These are phyloP conservation scores for Yarrowia sp. DNA, from an alignment of 805 yeast genomes.

Conservation along the genomic window DNA sequence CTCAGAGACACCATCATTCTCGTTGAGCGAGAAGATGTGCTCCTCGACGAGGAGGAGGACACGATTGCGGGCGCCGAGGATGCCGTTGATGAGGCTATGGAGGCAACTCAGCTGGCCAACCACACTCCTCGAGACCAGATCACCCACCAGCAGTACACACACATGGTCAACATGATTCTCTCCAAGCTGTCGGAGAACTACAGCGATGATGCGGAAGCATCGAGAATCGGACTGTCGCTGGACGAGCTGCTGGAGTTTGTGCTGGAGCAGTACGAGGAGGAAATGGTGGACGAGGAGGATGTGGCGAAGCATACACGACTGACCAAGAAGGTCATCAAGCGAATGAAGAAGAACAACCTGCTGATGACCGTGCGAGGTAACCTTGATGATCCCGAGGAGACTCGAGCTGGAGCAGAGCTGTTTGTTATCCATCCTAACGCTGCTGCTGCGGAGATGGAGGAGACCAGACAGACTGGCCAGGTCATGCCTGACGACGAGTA, in stretches of 20 bases:
- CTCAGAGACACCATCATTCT: conserved; percentile 87
- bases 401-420: conserved; percentile 25
- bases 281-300: conserved; percentile 64
- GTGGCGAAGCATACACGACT: conserved; percentile 67
- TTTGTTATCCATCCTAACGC: conserved; percentile 41
- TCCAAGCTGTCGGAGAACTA: conserved; percentile 57
- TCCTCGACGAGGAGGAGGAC: conserved; percentile 65
- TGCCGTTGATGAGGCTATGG: conserved; percentile 31
- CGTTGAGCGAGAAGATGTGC: conserved; percentile 91
- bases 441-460: conserved; percentile 24
- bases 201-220: conserved; percentile 52
- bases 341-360: conserved; percentile 80
- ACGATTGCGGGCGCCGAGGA: conserved; percentile 36
- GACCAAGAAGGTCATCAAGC: conserved; percentile 74
- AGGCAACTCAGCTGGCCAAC: neutral
- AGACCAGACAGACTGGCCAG: conserved; percentile 1
- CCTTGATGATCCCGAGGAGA: conserved; percentile 36
- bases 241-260: conserved; percentile 78
- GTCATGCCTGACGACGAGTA: conserved; percentile 25
- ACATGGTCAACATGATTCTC: conserved; percentile 63
- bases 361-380: conserved; percentile 65
- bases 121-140: conserved; percentile 45
- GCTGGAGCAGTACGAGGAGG: conserved; percentile 67
- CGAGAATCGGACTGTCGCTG: conserved; percentile 60
- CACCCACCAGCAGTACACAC: conserved; percentile 81